Evolutionary conservation across 2,329 filamentous ascomycete species (phyloP), one percentile per base, ranked within the genome.

Genomic region (Stagonosporopsis rhizophila): DNA sequence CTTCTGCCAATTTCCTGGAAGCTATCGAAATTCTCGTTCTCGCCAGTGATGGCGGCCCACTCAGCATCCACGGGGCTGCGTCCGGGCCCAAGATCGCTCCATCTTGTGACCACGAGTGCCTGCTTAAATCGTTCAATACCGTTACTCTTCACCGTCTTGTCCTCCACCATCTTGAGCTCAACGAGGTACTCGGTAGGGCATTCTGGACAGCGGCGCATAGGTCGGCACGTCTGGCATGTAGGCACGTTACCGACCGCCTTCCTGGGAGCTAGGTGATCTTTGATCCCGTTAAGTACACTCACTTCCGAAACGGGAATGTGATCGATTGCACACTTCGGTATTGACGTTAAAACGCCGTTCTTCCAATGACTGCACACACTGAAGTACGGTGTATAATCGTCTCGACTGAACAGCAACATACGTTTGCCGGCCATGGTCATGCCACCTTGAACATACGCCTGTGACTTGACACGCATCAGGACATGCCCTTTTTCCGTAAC

Each of bases 141-240:
- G 69, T 62, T 83, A 77, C 25, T 67, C 30, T 65, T 64, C 7
- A 69, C 66, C 1, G 53, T 70, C 42, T 75, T 79, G 59, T 87
- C 85, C 69, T 88, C 85, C 2, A 81, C 77, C 56, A 87, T 75
- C 58, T 84, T 85, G 6, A 87, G 69, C 67, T 88, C 85, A 44
- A 87, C 78, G 11, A 88, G 73, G 58, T 88, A 88, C 65, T 88
- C 85, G 0, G 83, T 83, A 1, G 85, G 84, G 68, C 85, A 88
- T 49, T 84, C 80, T 0, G 85, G 83, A 69, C 85, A 88, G 28
- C 85, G 77, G 4, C 85, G 79, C 77, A 86, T 85, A 3, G 85
- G 85, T 7, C 81, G 76, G 67, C 85, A 88, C 15, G 79, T 73
- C 1, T 78, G 78, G 66, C 85, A 88, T 6, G 85, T 78, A 11